Evolutionary conservation across 2,329 filamentous ascomycete genomes (phyloP), one percentile per base, ranked within the genome.

Genomic region (Ramularia endophylla): DNA sequence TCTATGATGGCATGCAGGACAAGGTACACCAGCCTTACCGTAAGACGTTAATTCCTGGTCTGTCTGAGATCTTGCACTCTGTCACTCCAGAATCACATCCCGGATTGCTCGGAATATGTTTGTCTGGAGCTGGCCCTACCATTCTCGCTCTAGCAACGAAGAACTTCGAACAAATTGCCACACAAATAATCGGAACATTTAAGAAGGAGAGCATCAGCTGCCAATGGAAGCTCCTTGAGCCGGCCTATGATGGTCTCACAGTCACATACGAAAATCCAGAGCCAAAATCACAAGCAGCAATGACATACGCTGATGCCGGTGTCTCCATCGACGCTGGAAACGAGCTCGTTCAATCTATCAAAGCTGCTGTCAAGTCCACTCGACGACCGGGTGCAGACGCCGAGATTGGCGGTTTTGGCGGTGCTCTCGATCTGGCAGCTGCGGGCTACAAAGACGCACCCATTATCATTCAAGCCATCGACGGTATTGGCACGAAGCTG

Each of bases 1-100:
- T 98, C 63, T 94, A 94, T 70, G 81, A 94, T 35, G 90, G 89
- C 34, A 98, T 98, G 92, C 92, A 97, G 69, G 92, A 98, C 71
- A 94, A 89, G 68, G 80, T 98, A 47, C 92, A 98, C 69, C 92
- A 98, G 67, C 92, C 88, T 31, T 97, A 98, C 71, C 83, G 92
- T 40, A 83, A 92, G 67, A 83, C 78, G 2, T 77, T 98, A 48
- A 94, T 98, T 54, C 92, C 92, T 1, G 92, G 90, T 1, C 75
- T 98, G 43, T 84, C 85, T 12, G 85, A 95, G 61, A 90, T 98
- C 40, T 80, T 98, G 38, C 80, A 87, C 63, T 90, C 84, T 46
- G 89, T 97, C 72, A 95, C 86, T 8, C 92, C 90, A 19, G 77
- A 79, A 59, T 84, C 84, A 4, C 87, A 95, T 62, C 81, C 85